Base-by-base conservation (phyloP, 768 basidiomycete species). In the Roridomyces roridus region DNA sequence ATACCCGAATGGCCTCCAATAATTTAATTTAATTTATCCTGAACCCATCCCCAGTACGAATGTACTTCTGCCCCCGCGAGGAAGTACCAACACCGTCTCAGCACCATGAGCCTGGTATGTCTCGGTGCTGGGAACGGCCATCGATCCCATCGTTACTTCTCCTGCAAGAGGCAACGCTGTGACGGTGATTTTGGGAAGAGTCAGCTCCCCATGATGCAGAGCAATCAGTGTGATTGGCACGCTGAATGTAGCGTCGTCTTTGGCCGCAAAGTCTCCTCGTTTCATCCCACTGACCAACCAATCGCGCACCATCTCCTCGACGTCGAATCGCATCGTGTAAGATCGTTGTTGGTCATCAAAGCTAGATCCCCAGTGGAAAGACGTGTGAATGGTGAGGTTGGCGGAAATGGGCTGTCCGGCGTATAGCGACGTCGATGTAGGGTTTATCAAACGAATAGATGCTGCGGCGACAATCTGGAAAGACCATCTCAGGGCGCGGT, bases 201-300 rank as follows among this genome's bases (percentile, higher is more conserved):
- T 70, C 18, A 98, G 80, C 58, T 89, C 82, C 15, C 95, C 94
- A 46, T 96, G 87, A 64, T 90, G 90, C 25, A 98, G 74, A 0
- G 95, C 91, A 60, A 98, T 86, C n/a, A 98, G 74, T 0, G 89
- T 91, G 47, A 96, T 74, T 3, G 84, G 82, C 0, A 88, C 75
- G 2, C 80, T 77, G 56, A 86, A 77, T 0, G 83, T 85, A 29
- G 73, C 77, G 14, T 80, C 85, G 53, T 92, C 85, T 92, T 76
- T 79, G 3, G 89, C 91, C 17, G 80, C 50, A 65, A 92, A 96
- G 63, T 91, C 89, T 1, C 94, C 95, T 48, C 89, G 85, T 73
- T 95, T 96, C 37, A 82, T 81, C 9, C 96, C 96, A 57, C 92
- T 91, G 9, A 98, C 85, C 4, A 97, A 78, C 96, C 96, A 98